phyloP scores from a whole-genome alignment of 2,329 filamentous ascomycete genomes.

The Plenodomus lindquistii region DNA sequence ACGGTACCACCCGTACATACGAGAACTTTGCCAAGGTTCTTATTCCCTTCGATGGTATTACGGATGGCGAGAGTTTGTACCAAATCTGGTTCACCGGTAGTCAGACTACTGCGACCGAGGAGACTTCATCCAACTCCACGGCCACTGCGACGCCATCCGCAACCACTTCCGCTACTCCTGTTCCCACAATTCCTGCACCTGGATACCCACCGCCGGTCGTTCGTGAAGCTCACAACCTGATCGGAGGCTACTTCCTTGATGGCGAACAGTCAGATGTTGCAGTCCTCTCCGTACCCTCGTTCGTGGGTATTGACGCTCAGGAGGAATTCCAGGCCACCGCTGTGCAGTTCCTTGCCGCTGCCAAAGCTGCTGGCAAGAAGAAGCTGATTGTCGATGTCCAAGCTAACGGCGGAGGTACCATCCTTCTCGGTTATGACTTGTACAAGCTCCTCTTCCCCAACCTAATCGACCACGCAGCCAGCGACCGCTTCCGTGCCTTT shows the following conservation, averaged over 20 bases:
- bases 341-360: slow-evolving; percentile 47
- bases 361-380: slow-evolving; percentile 57
- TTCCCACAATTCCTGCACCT: slow-evolving; percentile 38
- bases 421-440: slow-evolving; percentile 64
- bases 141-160: slow-evolving; percentile 24
- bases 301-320: slow-evolving; percentile 39
- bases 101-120: slow-evolving; percentile 17
- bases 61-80: slow-evolving; percentile 49
- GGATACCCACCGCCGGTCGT: slow-evolving; percentile 52
- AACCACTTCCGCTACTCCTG: slow-evolving; percentile 21
- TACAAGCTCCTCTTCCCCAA: slow-evolving; percentile 61
- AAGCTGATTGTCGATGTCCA: slow-evolving; percentile 64
- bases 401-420: slow-evolving; percentile 62
- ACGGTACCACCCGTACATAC: slow-evolving; percentile 48
- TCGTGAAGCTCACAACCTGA: slow-evolving; percentile 48
- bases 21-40: slow-evolving; percentile 51
- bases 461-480: slow-evolving; percentile 53
- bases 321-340: slow-evolving; percentile 49
- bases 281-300: slow-evolving; percentile 50
- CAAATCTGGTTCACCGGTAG: slow-evolving; percentile 38
- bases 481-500: slow-evolving; percentile 56
- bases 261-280: slow-evolving; percentile 52
- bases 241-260: slow-evolving; percentile 53
- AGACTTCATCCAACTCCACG: slow-evolving; percentile 15
- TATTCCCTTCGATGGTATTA: slow-evolving; percentile 47